Conservation (phyloP, 1,139 yeast species). For the Casaregolazyma lundiana region DNA sequence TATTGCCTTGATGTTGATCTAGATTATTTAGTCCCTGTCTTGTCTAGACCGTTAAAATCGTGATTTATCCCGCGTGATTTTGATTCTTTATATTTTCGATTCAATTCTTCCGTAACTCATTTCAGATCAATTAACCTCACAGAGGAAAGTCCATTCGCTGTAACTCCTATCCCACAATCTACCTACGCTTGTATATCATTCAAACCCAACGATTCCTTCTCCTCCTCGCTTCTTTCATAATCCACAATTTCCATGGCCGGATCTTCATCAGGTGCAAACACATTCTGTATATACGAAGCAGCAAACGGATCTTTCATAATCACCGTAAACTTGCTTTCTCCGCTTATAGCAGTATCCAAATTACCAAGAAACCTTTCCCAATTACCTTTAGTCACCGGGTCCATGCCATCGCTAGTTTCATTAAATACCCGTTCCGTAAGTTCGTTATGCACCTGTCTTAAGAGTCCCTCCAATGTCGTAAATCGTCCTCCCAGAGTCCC, state of each 20-base stretch:
- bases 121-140: too few relatives aligned
- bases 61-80: too few relatives aligned
- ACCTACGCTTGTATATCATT: slow-evolving; percentile 59
- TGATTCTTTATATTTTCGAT: too few relatives aligned
- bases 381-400: slow-evolving; percentile 61
- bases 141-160: too few relatives aligned
- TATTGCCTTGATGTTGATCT: too few relatives aligned
- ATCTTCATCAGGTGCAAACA: slow-evolving; percentile 95
- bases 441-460: slow-evolving; percentile 86
- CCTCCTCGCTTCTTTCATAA: slow-evolving; percentile 76
- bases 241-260: slow-evolving; percentile 93
- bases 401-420: slow-evolving; percentile 91
- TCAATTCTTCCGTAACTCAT: too few relatives aligned
- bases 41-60: too few relatives aligned
- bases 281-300: slow-evolving; percentile 91
- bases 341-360: slow-evolving; percentile 77
- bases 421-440: slow-evolving; percentile 79
- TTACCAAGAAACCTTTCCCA: slow-evolving; percentile 78
- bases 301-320: slow-evolving; percentile 93
- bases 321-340: slow-evolving; percentile 78
- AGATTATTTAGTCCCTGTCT: too few relatives aligned
- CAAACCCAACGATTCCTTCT: slow-evolving; percentile 89
- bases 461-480: slow-evolving; percentile 91
- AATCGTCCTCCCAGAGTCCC: slow-evolving; percentile 98
- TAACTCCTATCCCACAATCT: background rate